Evolutionary conservation across 139 green algal genomes (phyloP), one percentile per base, ranked within the genome.

Genomic region (Coelastrella sp.): DNA sequence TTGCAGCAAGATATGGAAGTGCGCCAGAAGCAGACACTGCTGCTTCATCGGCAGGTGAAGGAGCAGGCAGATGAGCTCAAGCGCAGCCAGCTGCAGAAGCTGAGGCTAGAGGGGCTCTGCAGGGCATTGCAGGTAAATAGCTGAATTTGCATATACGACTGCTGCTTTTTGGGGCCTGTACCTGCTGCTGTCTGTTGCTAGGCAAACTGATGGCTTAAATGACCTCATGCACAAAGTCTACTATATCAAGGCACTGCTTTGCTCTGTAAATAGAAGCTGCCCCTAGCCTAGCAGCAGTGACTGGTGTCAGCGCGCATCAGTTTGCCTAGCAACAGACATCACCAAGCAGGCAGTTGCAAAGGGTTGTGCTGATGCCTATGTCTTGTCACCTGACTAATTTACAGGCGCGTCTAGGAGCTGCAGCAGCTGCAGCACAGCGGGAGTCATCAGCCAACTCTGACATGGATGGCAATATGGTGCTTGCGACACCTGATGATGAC

Each of bases 81-180:
- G 27, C 84, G 84, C 20, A 80, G 6, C 7, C 66, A 82, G 68
- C 84, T 35, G 19, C 84, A 88, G 66, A 88, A 80, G 84, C 11
- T 66, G 68, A n/a, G 63, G 49, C 84, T 88, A 11, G 84, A 88
- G 68, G 68, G 27, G 68, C 56, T 88, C 27, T 88, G 84, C 84
- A 80, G 84, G 22, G 56, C 68, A n/a, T 49, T 88, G 84, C 84
- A 75, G 84, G 68, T 81, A 49, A 7, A 68, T 58, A 20, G 10
- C 15, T 78, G 22, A 9, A 12, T 70, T 9, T 70, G 1, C 5
- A 70, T 6, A 6, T 70, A 17, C 63, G 9, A 17, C 63, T 70
- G 15, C 5, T 70, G 63, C 63, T 17, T 1, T 17, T 6, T 70
- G 63, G 12, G 61, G 15, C 6, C 63, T 70, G 12, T 59, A 7